These are phyloP conservation scores for Prorocentrum cordatum DNA, from an alignment of 169 alveolate species.

Conservation along the genomic window DNA sequence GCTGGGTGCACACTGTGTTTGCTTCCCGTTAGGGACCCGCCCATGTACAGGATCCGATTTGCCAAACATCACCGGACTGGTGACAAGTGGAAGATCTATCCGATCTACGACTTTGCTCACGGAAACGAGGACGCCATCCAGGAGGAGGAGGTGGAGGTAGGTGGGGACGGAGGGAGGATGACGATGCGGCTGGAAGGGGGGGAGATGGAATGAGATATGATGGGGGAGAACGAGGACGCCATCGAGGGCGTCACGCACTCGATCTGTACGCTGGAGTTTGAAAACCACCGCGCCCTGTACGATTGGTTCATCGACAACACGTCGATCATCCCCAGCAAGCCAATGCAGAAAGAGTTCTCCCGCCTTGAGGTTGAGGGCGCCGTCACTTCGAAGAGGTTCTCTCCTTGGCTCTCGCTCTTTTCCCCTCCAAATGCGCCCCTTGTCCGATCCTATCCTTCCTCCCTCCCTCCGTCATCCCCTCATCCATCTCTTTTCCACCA, in stretches of 20 bases:
- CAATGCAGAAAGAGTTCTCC: constrained; percentile 87
- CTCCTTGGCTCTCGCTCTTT: too few relatives aligned
- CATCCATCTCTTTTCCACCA: too few relatives aligned
- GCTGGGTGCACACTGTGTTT: too few relatives aligned
- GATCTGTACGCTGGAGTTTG: constrained; percentile 98
- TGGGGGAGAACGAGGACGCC: too few relatives aligned
- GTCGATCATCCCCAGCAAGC: constrained; percentile 36
- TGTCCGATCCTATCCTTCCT: too few relatives aligned
- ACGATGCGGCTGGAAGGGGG: too few relatives aligned
- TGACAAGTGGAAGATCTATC: constrained; percentile 96
- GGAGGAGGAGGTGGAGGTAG: not conserved
- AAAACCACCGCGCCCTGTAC: constrained; percentile 95
- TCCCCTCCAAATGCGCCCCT: too few relatives aligned
- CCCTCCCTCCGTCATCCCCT: too few relatives aligned
- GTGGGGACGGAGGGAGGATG: too few relatives aligned
- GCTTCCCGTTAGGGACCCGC: too few relatives aligned
- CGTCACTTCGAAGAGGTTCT: constrained; percentile 93
- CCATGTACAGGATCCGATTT: constrained; percentile 78
- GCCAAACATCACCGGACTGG: constrained; percentile 95
- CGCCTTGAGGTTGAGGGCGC: constrained; percentile 93
- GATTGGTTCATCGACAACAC: constrained; percentile 88
- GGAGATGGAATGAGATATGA: too few relatives aligned
- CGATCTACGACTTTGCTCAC: constrained; percentile 99
- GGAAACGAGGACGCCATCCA: constrained; percentile 92
- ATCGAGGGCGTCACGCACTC: constrained; percentile 96